These are phyloP conservation scores for Gossypium sturtianum DNA, from an alignment of 345 rosid species.

Conservation along the genomic window DNA sequence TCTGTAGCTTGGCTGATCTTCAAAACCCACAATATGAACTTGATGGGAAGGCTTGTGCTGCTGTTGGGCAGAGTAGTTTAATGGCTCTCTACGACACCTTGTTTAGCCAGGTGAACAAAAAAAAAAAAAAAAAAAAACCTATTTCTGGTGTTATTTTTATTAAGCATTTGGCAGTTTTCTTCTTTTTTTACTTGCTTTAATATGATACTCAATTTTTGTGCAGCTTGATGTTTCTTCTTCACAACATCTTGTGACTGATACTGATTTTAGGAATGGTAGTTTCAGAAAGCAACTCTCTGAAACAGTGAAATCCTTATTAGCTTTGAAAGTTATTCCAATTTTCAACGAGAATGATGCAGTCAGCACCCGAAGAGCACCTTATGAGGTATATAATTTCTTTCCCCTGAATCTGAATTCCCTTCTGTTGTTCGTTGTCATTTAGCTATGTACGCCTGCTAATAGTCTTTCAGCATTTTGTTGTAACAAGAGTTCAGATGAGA, in stretches of 20 bases:
- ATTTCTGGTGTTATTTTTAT: not conserved
- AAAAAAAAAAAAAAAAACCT: not conserved
- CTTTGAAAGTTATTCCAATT: slow-evolving; percentile 46
- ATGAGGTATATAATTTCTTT: slow-evolving; percentile 31
- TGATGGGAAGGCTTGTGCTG: slow-evolving; percentile 60
- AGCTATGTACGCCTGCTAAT: not conserved
- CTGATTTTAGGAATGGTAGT: slow-evolving; percentile 40
- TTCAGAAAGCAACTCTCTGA: slow-evolving; percentile 48
- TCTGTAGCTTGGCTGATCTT: slow-evolving; percentile 51
- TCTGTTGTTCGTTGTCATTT: not conserved
- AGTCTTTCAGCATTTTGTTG: not conserved
- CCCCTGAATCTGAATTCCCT: not conserved
- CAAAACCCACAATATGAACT: slow-evolving; percentile 47
- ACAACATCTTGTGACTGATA: slow-evolving; percentile 56
- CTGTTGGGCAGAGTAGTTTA: slow-evolving; percentile 53
- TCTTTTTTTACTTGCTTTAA: not conserved
- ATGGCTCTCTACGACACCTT: slow-evolving; percentile 58
- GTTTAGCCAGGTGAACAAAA: slow-evolving; percentile 38
- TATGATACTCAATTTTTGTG: slow-evolving; percentile 2
- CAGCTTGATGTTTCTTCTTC: slow-evolving; percentile 65
- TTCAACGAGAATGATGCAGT: slow-evolving; percentile 60
- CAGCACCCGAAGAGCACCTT: slow-evolving; percentile 58
- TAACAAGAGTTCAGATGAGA: not conserved
- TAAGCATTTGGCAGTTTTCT: not conserved
- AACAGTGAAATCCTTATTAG: slow-evolving; percentile 38